phyloP scores from a whole-genome alignment of 495 filamentous ascomycete genomes.

The Evernia prunastri region DNA sequence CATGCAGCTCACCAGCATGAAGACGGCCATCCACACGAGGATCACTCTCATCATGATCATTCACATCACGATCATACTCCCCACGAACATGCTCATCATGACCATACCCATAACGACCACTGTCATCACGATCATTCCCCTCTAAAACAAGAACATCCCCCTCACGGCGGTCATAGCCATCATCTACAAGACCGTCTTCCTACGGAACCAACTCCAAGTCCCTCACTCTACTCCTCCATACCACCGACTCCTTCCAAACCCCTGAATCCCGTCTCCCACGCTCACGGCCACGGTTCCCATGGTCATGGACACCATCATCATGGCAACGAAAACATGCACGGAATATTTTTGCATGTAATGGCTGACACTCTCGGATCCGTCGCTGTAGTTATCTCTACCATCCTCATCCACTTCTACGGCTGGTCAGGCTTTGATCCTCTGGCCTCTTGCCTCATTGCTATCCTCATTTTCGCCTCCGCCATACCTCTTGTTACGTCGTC shows the following conservation, averaged over 20 bases:
- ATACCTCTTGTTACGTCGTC: constrained; percentile 81
- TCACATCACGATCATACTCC: constrained; percentile 25
- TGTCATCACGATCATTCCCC: constrained; percentile 29
- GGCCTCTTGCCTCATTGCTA: constrained; percentile 87
- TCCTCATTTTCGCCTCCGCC: constrained; percentile 83
- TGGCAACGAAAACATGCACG: constrained; percentile 97
- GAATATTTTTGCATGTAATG: constrained; percentile 95
- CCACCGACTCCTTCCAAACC: constrained; percentile 27
- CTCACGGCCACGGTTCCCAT: constrained; percentile 23
- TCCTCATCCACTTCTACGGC: constrained; percentile 73
- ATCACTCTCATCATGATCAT: constrained; percentile 17
- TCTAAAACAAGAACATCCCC: constrained; percentile 25
- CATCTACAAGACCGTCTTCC: constrained; percentile 30
- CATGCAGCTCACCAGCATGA: constrained; percentile 63
- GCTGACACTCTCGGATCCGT: constrained; percentile 93
- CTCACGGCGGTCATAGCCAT: constrained; percentile 34
- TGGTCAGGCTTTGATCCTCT: constrained; percentile 96
- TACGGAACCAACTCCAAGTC: constrained; percentile 23
- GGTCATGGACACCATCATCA: constrained; percentile 49
- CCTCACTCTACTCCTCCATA: constrained; percentile 22
- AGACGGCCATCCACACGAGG: constrained; percentile 53
- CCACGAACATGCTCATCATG: constrained; percentile 31
- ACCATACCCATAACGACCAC: constrained; percentile 34
- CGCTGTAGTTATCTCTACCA: constrained; percentile 87
- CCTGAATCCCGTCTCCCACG: constrained; percentile 22